Evolutionary conservation across 352 stramenopile species (phyloP).

Genomic region (Phytophthora sp.): DNA sequence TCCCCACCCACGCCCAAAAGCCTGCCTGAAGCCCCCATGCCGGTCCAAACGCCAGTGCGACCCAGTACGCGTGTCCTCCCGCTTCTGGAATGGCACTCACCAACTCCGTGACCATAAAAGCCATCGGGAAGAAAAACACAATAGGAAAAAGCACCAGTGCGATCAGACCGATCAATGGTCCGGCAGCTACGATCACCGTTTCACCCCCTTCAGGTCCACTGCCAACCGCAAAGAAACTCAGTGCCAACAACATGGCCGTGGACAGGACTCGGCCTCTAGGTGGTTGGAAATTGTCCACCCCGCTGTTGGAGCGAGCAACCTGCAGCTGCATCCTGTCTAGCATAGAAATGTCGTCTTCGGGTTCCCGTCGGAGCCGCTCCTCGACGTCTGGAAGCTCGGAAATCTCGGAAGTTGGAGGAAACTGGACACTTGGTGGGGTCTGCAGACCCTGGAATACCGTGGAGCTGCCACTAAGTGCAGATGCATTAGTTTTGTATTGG

Average conservation of each 20-base stretch:
- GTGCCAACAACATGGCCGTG: conserved; percentile 46
- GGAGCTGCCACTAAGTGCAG: not conserved
- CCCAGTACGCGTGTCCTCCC: conserved; percentile 72
- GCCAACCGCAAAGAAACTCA: conserved; percentile 63
- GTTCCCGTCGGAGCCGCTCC: conserved; percentile 3
- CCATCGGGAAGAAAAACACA: conserved; percentile 59
- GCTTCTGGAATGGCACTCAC: conserved; percentile 51
- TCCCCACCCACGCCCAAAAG: conserved; percentile 86
- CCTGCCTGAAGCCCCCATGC: conserved; percentile 76
- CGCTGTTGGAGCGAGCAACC: conserved; percentile 5
- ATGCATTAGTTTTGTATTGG: conserved; percentile 2
- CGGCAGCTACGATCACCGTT: conserved; percentile 48
- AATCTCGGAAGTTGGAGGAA: conserved; percentile 3
- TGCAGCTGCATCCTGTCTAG: conserved; percentile 7
- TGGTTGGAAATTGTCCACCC: not conserved
- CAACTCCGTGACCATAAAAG: conserved; percentile 56
- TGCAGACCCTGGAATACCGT: conserved; percentile 20
- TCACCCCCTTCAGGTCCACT: conserved; percentile 56
- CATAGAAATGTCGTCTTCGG: conserved; percentile 8
- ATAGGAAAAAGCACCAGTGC: conserved; percentile 47
- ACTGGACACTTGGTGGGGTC: conserved; percentile 11
- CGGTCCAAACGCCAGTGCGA: conserved; percentile 67
- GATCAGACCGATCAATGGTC: conserved; percentile 45
- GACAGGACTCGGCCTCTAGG: conserved; percentile 40
- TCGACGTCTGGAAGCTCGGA: not conserved